Evolutionary conservation across 352 stramenopile species (phyloP), one percentile per base, ranked within the genome.

Genomic region (Globisporangium nagaii): DNA sequence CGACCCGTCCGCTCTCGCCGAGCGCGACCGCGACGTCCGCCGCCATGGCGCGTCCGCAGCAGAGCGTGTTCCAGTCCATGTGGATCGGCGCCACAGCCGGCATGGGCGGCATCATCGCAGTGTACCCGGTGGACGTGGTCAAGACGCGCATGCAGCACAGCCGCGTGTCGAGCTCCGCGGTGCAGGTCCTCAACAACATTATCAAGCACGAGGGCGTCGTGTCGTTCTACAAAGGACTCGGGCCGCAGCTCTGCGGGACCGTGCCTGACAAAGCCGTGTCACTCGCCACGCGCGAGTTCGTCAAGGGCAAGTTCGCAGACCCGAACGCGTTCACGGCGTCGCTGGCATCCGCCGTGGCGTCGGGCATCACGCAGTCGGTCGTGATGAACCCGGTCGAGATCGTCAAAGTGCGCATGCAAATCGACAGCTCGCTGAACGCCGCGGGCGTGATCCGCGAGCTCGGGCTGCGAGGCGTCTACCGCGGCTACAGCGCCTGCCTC

Each of bases 341-440:
- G 39, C 54, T 91, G 28, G 70, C 67, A 27, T 89, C 81, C n/a
- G 81, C 81, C 32, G 76, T 79, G 4, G 65, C 68, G 13, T 88
- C 81, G 27, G 81, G 81, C 22, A 58, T 89, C 45, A 79, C 71
- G 59, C 81, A 91, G 62, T 89, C 78, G 8, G 56, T 91, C 36
- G 81, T 91, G 6, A 91, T 91, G 81, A 91, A 91, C 56, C 81
- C 81, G 0, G 81, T 91, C 13, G 81, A 91, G 65, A 82, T 91
- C 36, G 76, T 91, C 48, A 91, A 91, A 53, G 81, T 91, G 27
- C 81, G 81, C 48, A 87, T 91, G 78, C 81, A 91, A 58, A 70
- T 91, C 58, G 81, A 91, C 65, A 88, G 76, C 44, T 79, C 73
- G 39, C 67, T 89, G 30, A 82, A 69, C 34, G 67, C 68, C 0